Base-by-base conservation (phyloP, 2,329 filamentous ascomycete species). In the Fusarium camptoceras region DNA sequence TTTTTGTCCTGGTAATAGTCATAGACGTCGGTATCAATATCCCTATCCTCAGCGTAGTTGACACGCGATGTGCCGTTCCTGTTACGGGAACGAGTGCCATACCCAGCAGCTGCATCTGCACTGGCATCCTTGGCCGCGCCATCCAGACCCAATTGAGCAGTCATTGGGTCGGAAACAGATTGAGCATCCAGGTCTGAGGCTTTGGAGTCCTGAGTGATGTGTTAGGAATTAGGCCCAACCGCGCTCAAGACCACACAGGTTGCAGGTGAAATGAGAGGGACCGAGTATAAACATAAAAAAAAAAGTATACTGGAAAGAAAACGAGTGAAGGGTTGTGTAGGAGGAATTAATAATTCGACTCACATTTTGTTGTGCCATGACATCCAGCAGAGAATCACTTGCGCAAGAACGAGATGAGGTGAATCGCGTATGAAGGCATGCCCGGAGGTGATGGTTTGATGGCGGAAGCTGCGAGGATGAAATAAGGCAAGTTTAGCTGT, bases 11-110 rank as follows among this genome's bases (percentile, higher is more conserved):
- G 79, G 76, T 86, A 83, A 78, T 86, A 87, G 76, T 98, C 95
- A 79, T 94, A 93, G 78, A 86, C 81, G 64, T 98, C 96, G 81
- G 93, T 89, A 76, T 98, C 95, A 73, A 94, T 86, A 80, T 98
- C 95, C 81, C 88, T 92, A 81, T 95, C 93, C 82, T 99, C 96
- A 53, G 96, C 95, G 81, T 99, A 99, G 81, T 99, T 99, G 72
- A 92, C 90, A 73, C 96, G 92, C 74, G 92, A 87, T 72, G 87
- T 89, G 76, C 92, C 92, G 61, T 88, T 91, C 76, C 94, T 91
- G 81, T 97, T 97, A 79, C 96, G 92, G 74, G 94, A 98, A 76
- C 94, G 92, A 78, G 96, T 99, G 76, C 95, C 95, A 81, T 99
- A 98, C 49, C 89, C 90, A 73, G 89, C 90, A 53, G 91, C 84